Conservation (phyloP, 805 yeast genomes). For the Hanseniaspora thailandica region DNA sequence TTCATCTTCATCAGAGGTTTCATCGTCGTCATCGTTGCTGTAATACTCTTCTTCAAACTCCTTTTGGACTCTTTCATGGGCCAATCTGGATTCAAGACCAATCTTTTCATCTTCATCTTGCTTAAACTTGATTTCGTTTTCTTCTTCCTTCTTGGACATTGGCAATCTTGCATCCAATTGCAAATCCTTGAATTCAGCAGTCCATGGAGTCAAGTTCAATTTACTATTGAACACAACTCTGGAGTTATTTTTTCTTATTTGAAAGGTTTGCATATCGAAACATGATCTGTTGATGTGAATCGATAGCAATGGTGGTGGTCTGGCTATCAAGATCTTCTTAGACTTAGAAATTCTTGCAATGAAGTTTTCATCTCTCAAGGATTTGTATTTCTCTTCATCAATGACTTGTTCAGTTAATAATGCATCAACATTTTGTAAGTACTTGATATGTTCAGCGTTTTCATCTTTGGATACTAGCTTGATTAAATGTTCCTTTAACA, state of each 20-base stretch:
- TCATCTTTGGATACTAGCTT: constrained; percentile 29
- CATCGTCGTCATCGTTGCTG: constrained; percentile 28
- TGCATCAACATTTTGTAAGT: constrained; percentile 34
- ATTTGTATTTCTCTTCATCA: constrained; percentile 66
- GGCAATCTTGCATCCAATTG: constrained; percentile 71
- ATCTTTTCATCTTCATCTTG: constrained; percentile 27
- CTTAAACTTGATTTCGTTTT: constrained; percentile 19
- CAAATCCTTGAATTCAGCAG: constrained; percentile 55
- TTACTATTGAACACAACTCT: constrained; percentile 63
- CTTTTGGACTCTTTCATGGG: constrained; percentile 25
- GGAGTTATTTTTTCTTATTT: constrained; percentile 73
- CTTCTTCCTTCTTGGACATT: constrained; percentile 52
- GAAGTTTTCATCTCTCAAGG: constrained; percentile 62
- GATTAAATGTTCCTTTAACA: constrained; percentile 42
- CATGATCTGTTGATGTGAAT: constrained; percentile 89
- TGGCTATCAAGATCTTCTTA: constrained; percentile 65
- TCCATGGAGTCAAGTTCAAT: constrained; percentile 56
- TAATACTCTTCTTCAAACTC: constrained; percentile 27
- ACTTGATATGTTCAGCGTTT: constrained; percentile 14
- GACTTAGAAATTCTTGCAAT: constrained; percentile 66
- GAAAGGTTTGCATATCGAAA: constrained; percentile 75
- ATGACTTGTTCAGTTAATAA: constrained; percentile 59
- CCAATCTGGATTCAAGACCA: constrained; percentile 17
- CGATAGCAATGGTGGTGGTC: constrained; percentile 73
- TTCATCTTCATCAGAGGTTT: constrained; percentile 18